Percentiles rank a stretch among this genome's conserved stretches.
Conservation (phyloP, 2,329 filamentous ascomycete genomes). For the Neofusicoccum laricinum region DNA sequence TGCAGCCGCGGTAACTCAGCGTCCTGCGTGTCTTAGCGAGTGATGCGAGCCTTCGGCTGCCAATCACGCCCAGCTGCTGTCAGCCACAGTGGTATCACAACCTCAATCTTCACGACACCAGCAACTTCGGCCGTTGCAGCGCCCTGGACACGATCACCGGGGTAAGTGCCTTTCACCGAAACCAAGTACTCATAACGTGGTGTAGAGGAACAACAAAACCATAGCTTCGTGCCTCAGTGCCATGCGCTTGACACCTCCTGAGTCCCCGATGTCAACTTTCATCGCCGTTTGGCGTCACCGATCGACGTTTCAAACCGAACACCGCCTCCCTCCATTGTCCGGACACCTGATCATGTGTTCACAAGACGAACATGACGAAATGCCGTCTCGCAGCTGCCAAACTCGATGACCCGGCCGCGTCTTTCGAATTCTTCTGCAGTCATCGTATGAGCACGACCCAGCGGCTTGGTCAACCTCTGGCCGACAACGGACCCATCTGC, state of each 20-base stretch:
- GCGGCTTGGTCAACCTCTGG: neutral
- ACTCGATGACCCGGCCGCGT: neutral
- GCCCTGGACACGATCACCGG: neutral
- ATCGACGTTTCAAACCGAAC: neutral
- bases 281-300: neutral
- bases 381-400: neutral
- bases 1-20: neutral
- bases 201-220: neutral
- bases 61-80: neutral
- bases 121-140: neutral
- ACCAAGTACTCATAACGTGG: neutral
- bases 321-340: neutral
- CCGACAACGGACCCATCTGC: neutral
- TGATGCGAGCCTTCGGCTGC: neutral
- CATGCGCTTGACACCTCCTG: neutral
- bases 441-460: neutral
- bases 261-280: neutral
- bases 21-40: conserved; percentile 7
- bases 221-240: neutral
- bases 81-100: conserved; percentile 2
- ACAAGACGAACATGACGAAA: neutral
- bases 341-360: neutral
- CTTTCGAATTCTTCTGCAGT: neutral
- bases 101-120: neutral
- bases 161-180: neutral